Evolutionary conservation across 176 grass and related monocot genomes (phyloP).

Genomic region (Phragmites australis): DNA sequence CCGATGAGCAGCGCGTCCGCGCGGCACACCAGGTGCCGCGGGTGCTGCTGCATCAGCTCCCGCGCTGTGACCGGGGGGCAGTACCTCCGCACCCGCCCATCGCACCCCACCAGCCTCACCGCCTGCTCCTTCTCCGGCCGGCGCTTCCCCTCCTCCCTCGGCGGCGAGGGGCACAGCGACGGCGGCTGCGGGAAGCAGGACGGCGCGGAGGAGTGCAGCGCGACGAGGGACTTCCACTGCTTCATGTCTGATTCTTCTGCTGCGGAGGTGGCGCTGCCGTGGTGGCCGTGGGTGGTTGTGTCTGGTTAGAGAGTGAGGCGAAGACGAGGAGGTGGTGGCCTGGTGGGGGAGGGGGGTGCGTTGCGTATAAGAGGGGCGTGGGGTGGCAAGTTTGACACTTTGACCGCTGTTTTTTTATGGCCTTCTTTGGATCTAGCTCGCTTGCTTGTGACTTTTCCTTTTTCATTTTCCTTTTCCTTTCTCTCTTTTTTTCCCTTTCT

Average conservation of each 20-base stretch:
- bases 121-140: neutral
- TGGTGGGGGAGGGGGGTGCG: neutral
- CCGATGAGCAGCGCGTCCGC: conserved; percentile 86
- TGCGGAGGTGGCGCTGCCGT: neutral
- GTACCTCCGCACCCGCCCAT: conserved; percentile 62
- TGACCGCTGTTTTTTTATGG: conserved; percentile 49
- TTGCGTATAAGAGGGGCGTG: neutral
- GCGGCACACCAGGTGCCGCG: conserved; percentile 82
- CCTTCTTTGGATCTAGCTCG: conserved; percentile 27
- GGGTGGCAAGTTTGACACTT: conserved; percentile 76
- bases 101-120: conserved; percentile 58
- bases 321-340: too few species aligned
- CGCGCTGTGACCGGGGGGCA: conserved; percentile 59
- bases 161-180: conserved; percentile 12
- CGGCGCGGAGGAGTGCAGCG: conserved; percentile 44
- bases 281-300: neutral
- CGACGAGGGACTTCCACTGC: conserved; percentile 65
- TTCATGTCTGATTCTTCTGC: conserved; percentile 31
- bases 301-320: neutral
- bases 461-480: neutral
- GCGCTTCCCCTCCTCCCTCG: neutral
- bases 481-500: neutral
- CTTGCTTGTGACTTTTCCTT: neutral
- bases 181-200: conserved; percentile 57
- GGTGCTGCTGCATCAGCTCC: conserved; percentile 82